These are phyloP conservation scores for Haplosporangium gracile DNA, from an alignment of 192 early-diverging fungal species.

Conservation along the genomic window DNA sequence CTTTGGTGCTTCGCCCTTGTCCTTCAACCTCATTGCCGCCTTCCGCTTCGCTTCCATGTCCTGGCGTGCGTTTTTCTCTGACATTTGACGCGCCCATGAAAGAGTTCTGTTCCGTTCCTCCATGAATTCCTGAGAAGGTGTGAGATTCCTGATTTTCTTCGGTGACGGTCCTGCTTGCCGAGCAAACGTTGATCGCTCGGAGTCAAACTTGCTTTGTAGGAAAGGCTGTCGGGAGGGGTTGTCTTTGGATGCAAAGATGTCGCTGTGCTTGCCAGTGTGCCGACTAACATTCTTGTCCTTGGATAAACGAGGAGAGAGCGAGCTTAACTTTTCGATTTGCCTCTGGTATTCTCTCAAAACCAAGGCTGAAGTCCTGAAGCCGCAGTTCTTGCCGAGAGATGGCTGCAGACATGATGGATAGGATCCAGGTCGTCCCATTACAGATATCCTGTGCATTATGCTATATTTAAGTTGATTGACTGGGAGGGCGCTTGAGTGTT, in stretches of 20 bases:
- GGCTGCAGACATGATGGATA: neutral
- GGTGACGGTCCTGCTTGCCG: neutral
- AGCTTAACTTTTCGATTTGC: neutral
- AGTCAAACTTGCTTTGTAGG: neutral
- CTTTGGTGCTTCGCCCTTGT: neutral
- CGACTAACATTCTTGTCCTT: neutral
- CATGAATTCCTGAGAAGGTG: conserved; percentile 36
- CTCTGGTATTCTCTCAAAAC: neutral
- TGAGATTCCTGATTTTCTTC: neutral
- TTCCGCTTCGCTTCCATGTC: neutral
- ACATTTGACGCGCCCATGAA: neutral
- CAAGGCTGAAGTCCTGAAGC: conserved; percentile 1
- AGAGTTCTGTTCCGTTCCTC: conserved; percentile 19
- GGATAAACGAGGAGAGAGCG: neutral
- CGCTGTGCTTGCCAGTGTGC: neutral
- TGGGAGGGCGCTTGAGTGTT: neutral
- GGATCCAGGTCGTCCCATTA: too few relatives aligned
- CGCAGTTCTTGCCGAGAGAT: neutral
- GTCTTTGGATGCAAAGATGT: neutral
- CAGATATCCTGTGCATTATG: neutral
- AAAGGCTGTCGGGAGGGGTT: neutral
- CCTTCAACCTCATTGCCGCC: neutral
- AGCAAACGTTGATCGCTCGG: neutral
- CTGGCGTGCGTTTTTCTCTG: conserved; percentile 3
- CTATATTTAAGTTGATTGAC: too few relatives aligned